Percentiles rank a stretch among this genome's conserved stretches.
These are phyloP conservation scores for Pythium apleroticum DNA, from an alignment of 352 stramenopile genomes.

Conservation along the genomic window DNA sequence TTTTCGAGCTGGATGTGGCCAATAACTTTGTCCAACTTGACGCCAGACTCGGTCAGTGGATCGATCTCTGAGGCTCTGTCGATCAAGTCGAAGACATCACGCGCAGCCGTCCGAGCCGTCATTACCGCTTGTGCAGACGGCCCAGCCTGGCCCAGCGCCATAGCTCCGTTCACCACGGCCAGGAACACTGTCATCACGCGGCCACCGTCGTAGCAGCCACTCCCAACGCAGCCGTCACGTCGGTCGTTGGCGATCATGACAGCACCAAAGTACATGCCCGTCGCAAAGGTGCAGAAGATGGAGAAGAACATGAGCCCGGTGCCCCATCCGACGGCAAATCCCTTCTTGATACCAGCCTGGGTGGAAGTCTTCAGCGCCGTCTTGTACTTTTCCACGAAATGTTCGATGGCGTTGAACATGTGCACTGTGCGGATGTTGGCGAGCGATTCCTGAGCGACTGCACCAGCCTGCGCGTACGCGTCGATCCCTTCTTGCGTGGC, in stretches of 20 bases:
- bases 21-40: conserved; percentile 32
- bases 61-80: conserved; percentile 38
- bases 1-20: conserved; percentile 61
- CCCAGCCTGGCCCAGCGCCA: conserved; percentile 38
- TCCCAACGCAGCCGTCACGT: conserved; percentile 20
- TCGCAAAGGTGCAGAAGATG: conserved; percentile 42
- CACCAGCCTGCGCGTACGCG: conserved; percentile 35
- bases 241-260: conserved; percentile 34
- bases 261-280: conserved; percentile 52
- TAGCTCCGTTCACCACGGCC: conserved; percentile 39
- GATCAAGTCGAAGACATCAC: conserved; percentile 41
- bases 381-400: conserved; percentile 40
- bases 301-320: conserved; percentile 42
- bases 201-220: conserved; percentile 33
- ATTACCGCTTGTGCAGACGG: conserved; percentile 33
- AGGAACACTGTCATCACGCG: conserved; percentile 43
- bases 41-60: conserved; percentile 24
- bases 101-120: conserved; percentile 29
- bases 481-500: conserved; percentile 29
- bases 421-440: conserved; percentile 43
- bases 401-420: conserved; percentile 38
- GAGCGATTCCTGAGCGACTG: conserved; percentile 40
- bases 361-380: conserved; percentile 24
- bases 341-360: conserved; percentile 32
- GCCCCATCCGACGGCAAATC: conserved; percentile 29